These are phyloP conservation scores for Zygoascus sp. DNA, from an alignment of 1,139 yeast genomes.

Conservation along the genomic window DNA sequence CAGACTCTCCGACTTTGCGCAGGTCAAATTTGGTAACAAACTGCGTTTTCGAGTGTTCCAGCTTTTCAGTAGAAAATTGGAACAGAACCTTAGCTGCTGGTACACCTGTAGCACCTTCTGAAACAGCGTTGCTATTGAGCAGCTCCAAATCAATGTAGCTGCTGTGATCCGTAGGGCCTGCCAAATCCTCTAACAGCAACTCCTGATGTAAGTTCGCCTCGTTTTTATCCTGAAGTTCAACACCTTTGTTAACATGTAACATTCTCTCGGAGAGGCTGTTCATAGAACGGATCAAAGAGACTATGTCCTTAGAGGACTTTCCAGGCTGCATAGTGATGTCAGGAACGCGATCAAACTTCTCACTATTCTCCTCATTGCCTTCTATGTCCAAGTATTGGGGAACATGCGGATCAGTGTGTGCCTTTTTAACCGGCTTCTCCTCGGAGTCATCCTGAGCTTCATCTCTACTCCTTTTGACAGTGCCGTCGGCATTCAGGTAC, in stretches of 20 bases:
- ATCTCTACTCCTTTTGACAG: constrained; percentile 12
- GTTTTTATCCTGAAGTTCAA: constrained; percentile 11
- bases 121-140: constrained; percentile 8
- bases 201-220: constrained; percentile 46
- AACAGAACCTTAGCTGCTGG: not conserved
- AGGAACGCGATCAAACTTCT: constrained; percentile 67
- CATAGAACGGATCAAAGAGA: constrained; percentile 80
- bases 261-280: constrained; percentile 80
- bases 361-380: constrained; percentile 78
- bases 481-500: constrained; percentile 46
- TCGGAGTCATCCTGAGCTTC: constrained; percentile 44
- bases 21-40: constrained; percentile 22
- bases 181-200: constrained; percentile 59
- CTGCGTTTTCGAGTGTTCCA: constrained; percentile 23
- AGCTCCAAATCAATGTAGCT: constrained; percentile 54
- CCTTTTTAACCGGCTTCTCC: constrained; percentile 36
- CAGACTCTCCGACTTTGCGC: constrained; percentile 20
- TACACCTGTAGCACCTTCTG: constrained; percentile 8
- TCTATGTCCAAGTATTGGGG: constrained; percentile 56
- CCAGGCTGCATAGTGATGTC: constrained; percentile 77
- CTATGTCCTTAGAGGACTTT: constrained; percentile 56
- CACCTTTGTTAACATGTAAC: constrained; percentile 43
- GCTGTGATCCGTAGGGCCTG: constrained; percentile 45
- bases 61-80: constrained; percentile 2
- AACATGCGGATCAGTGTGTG: constrained; percentile 19